Evolutionary conservation across 805 yeast species (phyloP).

Genomic region (Candida xyloterini): DNA sequence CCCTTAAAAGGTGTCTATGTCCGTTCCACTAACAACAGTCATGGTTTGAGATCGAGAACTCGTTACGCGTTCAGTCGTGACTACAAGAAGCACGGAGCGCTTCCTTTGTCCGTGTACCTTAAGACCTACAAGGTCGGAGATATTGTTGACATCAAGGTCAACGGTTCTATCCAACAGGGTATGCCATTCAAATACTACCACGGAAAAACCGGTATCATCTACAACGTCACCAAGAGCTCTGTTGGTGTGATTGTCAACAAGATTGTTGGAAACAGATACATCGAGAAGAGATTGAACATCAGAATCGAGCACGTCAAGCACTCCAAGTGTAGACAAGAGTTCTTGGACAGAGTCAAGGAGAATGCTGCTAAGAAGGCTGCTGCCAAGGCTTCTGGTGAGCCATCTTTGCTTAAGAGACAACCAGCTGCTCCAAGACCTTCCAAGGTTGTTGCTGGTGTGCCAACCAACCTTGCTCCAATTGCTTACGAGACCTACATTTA

Average conservation of each 20-base stretch:
- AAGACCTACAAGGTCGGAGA: slow-evolving; percentile 98
- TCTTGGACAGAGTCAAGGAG: slow-evolving; percentile 96
- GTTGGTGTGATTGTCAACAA: slow-evolving; percentile 98
- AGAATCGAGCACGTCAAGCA: slow-evolving; percentile 99
- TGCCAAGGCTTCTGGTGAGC: slow-evolving; percentile 92
- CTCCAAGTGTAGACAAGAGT: slow-evolving; percentile 99
- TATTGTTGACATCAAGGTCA: slow-evolving; percentile 98
- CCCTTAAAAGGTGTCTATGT: slow-evolving; percentile 53
- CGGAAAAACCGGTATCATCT: slow-evolving; percentile 99
- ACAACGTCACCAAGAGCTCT: slow-evolving; percentile 97
- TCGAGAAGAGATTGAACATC: slow-evolving; percentile 97
- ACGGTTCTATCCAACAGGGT: slow-evolving; percentile 99
- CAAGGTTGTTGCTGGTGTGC: slow-evolving; percentile 79
- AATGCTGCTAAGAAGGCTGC: slow-evolving; percentile 91
- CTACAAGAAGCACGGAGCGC: slow-evolving; percentile 95
- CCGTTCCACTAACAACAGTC: slow-evolving; percentile 43
- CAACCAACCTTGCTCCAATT: slow-evolving; percentile 98
- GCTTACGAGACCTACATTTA: slow-evolving; percentile 99
- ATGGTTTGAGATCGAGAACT: slow-evolving; percentile 99
- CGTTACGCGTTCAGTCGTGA: slow-evolving; percentile 99
- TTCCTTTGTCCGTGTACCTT: slow-evolving; percentile 94
- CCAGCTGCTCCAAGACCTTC: slow-evolving; percentile 97
- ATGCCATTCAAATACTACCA: slow-evolving; percentile 99
- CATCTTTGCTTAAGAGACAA: slow-evolving; percentile 93
- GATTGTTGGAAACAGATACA: slow-evolving; percentile 98